Base-by-base conservation (phyloP, 1,284 basidiomycete genomes). In the Naganishia cerealis region DNA sequence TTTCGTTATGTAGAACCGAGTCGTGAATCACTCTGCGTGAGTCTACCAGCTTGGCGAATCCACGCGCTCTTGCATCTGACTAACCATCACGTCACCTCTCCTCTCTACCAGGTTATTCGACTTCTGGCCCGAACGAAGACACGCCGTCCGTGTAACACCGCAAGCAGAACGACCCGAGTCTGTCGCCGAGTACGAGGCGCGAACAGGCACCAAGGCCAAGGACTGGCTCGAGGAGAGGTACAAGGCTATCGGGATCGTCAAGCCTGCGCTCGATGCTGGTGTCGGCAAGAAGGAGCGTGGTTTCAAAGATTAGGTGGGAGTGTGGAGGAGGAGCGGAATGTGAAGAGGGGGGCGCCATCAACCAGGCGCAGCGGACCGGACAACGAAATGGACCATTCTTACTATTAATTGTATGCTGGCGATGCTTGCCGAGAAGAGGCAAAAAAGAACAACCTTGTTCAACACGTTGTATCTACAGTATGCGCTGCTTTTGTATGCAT, bases 91-190 rank as follows among this genome's bases (percentile, higher is more conserved):
- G 42, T 8, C 26, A 61, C 43, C 48, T 8, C 15, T 59, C 48
- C n/a, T 29, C 15, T 50, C n/a, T 3, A 10, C 13, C 59, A 71
- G 61, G 7, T 40, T 57, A 38, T 89, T 88, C 74, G 88, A 90
- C 79, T 89, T 88, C 79, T 90, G 85, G 86, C 88, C 88, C 26
- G 84, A 85, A 54, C 86, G 83, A 55, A 85, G 90, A 59, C 90
- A 92, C 75, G 90, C 89, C 9, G 81, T 91, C 55, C 86, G 90
- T 59, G 87, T 87, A n/a, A 92, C 90, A 2, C 90, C 90, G 57
- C 89, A 88, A 72, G 91, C 86, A 29, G 89, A 92, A 78, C 84
- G 84, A 67, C 90, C 90, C 1, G 82, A 84, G 24, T 89, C 87
- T 0, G 90, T 91, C n/a, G 85, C 82, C 50, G 87, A 87, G 55